These are phyloP conservation scores for Parmales sp. DNA, from an alignment of 108 stramenopile species.

Conservation along the genomic window DNA sequence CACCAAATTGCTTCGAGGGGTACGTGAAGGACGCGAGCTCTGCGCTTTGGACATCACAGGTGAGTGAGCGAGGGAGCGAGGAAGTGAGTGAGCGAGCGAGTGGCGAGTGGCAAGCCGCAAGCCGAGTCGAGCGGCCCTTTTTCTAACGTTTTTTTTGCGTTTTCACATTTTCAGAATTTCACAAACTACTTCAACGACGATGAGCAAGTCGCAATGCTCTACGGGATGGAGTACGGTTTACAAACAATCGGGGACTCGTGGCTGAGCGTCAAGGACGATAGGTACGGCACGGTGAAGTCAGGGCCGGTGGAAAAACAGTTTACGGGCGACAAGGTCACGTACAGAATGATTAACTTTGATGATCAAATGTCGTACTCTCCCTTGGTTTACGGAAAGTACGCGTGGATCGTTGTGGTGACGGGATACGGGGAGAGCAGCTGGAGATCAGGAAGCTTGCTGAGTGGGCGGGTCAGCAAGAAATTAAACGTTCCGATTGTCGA, in stretches of 20 bases:
- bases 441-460: not conserved
- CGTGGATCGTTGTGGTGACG: not conserved
- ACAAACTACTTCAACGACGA: slow-evolving; percentile 1
- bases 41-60: not conserved
- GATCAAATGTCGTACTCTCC: not conserved
- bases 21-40: not conserved
- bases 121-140: too few species aligned
- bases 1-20: not conserved
- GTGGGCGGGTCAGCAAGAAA: not conserved
- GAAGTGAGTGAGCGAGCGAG: not conserved
- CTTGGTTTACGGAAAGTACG: not conserved
- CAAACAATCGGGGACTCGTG: not conserved
- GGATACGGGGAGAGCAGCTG: not conserved
- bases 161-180: too few species aligned
- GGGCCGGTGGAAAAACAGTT: not conserved
- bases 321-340: not conserved
- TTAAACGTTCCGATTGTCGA: not conserved
- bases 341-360: not conserved
- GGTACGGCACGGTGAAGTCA: not conserved
- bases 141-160: too few species aligned
- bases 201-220: not conserved
- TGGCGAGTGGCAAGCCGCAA: not conserved
- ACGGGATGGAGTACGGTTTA: not conserved
- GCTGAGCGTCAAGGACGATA: not conserved
- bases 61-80: not conserved